Conservation (phyloP, 1,284 basidiomycete genomes). For the Meira nashicola region DNA sequence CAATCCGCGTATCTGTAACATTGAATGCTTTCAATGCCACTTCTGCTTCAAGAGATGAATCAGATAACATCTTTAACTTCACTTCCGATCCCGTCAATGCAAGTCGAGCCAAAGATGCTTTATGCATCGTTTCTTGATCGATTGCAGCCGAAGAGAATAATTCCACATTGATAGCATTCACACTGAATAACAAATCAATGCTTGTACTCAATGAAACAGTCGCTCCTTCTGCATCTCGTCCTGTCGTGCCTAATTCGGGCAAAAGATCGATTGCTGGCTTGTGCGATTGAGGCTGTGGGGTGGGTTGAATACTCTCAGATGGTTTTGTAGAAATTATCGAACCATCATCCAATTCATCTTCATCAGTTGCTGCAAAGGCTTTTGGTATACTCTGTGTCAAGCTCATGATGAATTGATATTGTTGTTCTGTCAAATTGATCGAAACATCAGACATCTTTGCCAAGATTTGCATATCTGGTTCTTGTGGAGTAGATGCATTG, state of each 20-base stretch:
- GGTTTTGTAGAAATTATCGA: not conserved
- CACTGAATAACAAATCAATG: constrained; percentile 71
- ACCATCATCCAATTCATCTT: constrained; percentile 39
- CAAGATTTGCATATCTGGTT: constrained; percentile 55
- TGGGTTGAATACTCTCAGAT: not conserved
- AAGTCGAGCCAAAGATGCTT: constrained; percentile 79
- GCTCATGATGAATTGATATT: constrained; percentile 73
- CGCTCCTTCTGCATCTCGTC: constrained; percentile 32
- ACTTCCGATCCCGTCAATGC: constrained; percentile 75
- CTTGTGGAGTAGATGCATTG: constrained; percentile 3
- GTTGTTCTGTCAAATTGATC: constrained; percentile 80
- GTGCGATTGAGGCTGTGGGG: not conserved
- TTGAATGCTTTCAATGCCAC: constrained; percentile 83
- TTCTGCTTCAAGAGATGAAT: constrained; percentile 80
- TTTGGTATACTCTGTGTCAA: constrained; percentile 71
- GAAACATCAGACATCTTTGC: constrained; percentile 84
- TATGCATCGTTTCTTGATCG: constrained; percentile 63
- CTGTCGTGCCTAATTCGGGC: constrained; percentile 57
- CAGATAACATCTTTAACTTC: constrained; percentile 75
- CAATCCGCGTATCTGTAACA: constrained; percentile 79
- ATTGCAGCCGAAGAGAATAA: constrained; percentile 74
- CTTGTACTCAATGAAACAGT: constrained; percentile 54
- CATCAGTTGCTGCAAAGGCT: constrained; percentile 58
- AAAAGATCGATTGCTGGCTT: constrained; percentile 54
- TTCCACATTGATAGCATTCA: constrained; percentile 78